These are phyloP conservation scores for Penicillium sp. DNA, from an alignment of 2,329 filamentous ascomycete species.

Conservation along the genomic window DNA sequence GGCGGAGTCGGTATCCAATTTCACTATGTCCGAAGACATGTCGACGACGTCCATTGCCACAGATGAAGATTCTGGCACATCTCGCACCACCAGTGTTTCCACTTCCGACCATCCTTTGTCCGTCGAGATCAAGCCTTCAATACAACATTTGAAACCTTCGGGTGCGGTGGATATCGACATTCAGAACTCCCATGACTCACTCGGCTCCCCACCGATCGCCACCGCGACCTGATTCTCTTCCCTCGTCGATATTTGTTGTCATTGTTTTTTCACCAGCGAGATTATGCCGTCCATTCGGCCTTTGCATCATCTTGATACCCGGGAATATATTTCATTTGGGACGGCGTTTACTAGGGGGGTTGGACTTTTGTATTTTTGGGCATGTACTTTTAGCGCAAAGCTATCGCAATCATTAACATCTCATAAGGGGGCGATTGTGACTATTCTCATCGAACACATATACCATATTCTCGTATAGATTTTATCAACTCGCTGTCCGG, in stretches of 20 bases:
- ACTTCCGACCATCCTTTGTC: constrained; percentile 12
- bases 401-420: not conserved
- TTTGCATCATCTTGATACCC: constrained; percentile 20
- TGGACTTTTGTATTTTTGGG: not conserved
- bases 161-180: constrained; percentile 2
- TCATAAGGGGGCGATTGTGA: not conserved
- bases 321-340: constrained; percentile 8
- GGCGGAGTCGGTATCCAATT: constrained; percentile 24
- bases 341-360: constrained; percentile 11
- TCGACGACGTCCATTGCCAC: constrained; percentile 32
- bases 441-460: not conserved
- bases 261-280: constrained; percentile 7
- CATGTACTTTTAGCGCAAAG: not conserved
- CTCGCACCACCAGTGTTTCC: constrained; percentile 36
- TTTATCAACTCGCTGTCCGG: constrained; percentile 8
- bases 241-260: not conserved
- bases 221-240: constrained; percentile 9
- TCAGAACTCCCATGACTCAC: not conserved
- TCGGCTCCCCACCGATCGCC: constrained; percentile 11
- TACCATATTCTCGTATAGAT: not conserved
- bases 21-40: constrained; percentile 29
- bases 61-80: constrained; percentile 33
- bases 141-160: not conserved
- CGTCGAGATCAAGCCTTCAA: constrained; percentile 13
- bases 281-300: constrained; percentile 1